A percentile compares a stretch with the other conserved stretches of the same genome.
These are phyloP conservation scores for Aspergillus homomorphus DNA, from an alignment of 495 filamentous ascomycete genomes.

Conservation along the genomic window DNA sequence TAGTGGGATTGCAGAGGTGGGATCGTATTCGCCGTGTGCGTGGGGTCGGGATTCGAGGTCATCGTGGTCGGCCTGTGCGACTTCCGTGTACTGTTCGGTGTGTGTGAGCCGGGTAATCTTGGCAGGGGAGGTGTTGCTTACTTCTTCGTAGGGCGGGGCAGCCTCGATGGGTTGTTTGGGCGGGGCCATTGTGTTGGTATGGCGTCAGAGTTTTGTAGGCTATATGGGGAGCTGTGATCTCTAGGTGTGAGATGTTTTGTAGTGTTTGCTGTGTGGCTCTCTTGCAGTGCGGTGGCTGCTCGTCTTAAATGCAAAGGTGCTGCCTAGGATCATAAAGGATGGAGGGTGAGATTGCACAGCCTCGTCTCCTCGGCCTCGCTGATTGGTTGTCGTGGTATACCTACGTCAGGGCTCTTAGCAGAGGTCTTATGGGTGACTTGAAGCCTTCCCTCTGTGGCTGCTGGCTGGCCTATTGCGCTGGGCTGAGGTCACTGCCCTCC, in stretches of 20 bases:
- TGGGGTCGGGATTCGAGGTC: not conserved
- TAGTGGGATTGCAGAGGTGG: not conserved
- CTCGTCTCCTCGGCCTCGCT: not conserved
- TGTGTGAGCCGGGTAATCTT: not conserved
- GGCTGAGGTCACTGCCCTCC: no score
- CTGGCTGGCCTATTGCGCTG: no score
- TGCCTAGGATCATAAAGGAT: not conserved
- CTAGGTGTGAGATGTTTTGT: no score
- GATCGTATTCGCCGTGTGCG: not conserved
- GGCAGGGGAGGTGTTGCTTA: not conserved
- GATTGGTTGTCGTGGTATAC: not conserved
- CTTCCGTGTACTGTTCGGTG: not conserved
- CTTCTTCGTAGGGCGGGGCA: conserved; percentile 2
- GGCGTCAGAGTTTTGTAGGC: not conserved
- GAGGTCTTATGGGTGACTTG: not conserved
- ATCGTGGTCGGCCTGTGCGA: conserved; percentile 1
- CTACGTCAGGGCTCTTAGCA: not conserved
- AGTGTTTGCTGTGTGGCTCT: not conserved
- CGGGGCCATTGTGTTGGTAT: not conserved
- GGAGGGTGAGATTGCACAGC: not conserved
- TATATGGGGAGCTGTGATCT: no score
- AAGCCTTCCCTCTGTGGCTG: no score
- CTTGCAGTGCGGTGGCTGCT: not conserved
- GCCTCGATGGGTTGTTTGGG: not conserved
- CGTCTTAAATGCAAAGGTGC: not conserved